phyloP scores from a whole-genome alignment of 306 rosid genomes.

The Notholithocarpus densiflorus region DNA sequence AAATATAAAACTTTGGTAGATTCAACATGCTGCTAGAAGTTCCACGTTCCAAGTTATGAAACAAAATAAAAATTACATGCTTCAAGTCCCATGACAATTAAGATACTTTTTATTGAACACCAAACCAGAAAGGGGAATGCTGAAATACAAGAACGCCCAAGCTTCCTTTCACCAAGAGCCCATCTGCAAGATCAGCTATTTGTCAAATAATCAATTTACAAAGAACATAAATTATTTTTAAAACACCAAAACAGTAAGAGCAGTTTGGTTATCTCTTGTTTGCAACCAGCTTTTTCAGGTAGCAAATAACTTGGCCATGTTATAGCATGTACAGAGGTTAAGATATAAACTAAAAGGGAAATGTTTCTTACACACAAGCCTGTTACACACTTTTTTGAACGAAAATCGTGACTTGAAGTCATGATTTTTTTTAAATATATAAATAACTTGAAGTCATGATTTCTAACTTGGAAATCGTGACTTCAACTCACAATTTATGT shows the following conservation, averaged over 20 bases:
- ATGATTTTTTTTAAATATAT: too few species aligned
- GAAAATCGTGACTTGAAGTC: too few species aligned
- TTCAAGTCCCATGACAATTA: conserved; percentile 11
- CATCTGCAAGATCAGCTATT: conserved; percentile 34
- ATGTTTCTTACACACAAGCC: too few species aligned
- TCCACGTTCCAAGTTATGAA: not conserved
- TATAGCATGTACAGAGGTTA: not conserved
- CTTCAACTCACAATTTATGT: too few species aligned
- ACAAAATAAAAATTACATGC: conserved; percentile 8
- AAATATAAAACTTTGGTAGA: too few species aligned
- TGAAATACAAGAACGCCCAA: conserved; percentile 9
- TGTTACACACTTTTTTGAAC: too few species aligned
- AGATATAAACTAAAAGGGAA: not conserved
- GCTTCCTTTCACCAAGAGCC: conserved; percentile 24
- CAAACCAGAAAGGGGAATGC: conserved; percentile 6
- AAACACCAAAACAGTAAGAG: not conserved
- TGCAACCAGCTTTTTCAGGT: not conserved
- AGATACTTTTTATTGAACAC: conserved; percentile 21
- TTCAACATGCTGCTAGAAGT: not conserved
- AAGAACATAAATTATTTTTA: not conserved
- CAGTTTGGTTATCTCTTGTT: not conserved
- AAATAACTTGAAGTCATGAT: too few species aligned
- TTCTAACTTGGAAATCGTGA: too few species aligned
- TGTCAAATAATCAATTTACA: conserved; percentile 20
- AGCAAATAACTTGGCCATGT: not conserved